Evolutionary conservation across 2,329 filamentous ascomycete genomes (phyloP), one percentile per base, ranked within the genome.

Genomic region (Penicillium sp.): DNA sequence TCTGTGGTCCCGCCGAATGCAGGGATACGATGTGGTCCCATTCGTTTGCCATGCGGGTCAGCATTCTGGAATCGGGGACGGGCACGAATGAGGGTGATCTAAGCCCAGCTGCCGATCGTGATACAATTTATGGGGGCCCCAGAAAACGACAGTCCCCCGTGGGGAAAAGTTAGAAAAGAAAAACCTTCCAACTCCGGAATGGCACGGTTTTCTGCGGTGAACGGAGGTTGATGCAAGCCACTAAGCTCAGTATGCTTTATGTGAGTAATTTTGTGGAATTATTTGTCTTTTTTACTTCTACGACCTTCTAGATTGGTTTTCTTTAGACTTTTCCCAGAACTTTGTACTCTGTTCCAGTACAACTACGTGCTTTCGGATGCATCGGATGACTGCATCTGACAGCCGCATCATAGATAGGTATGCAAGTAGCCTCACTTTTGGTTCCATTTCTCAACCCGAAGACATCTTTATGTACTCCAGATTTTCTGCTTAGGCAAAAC

Each of bases 51-150:
- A 22, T 12, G 37, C 17, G 22, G 13, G 42, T 22, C 35, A 46
- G 26, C 21, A 24, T 32, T 15, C 35, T 32, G 19, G 45, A 33
- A 31, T 29, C 33, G 34, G 52, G 31, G 32, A 7, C 10, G 31
- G 5, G 41, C 35, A 45, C 52, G 49, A 54, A 56, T 52, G 43
- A 50, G 24, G 19, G 43, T 1, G 12, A 40, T 33, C 43, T 43
- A 50, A 37, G 49, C 46, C 45, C 37, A 38, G 9, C 5, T 31
- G 54, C 45, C 45, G 54, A 57, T 51, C 52, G 22, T 22, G 6
- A n/a, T 24, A 45, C 44, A 9, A 9, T 15, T 49, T 37, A 17
- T 22, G 33, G 52, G 34, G 17, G 13, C 29, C 13, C 44, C 24
- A 31, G 8, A 43, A 19, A 17, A 43, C n/a, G 2, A 40, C n/a